Percentiles rank a stretch among this genome's conserved stretches.
phyloP scores from a whole-genome alignment of 169 alveolate genomes.

The Plasmodium knowlesi region DNA sequence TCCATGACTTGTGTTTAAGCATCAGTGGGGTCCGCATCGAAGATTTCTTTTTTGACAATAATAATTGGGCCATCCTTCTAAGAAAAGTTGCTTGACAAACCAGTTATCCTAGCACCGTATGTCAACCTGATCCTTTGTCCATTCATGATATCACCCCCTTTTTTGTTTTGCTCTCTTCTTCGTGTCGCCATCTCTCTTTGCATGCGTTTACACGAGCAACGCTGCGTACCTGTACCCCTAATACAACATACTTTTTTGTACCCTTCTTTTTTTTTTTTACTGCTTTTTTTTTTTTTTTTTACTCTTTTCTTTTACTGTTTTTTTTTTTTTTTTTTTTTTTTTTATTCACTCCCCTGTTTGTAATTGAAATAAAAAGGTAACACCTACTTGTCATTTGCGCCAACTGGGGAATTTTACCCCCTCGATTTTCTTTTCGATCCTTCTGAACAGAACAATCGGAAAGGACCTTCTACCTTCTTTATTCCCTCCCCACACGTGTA shows the following conservation, averaged over 20 bases:
- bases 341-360: background rate
- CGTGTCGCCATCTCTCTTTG: background rate
- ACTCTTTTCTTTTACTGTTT: background rate
- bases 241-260: background rate
- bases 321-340: background rate
- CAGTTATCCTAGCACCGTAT: background rate
- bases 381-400: background rate
- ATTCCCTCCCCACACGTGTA: background rate
- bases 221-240: background rate
- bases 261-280: too few relatives aligned
- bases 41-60: constrained; percentile 74
- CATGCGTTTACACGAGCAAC: background rate
- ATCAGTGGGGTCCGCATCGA: constrained; percentile 68
- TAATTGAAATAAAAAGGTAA: background rate
- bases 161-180: background rate
- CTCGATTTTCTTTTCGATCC: background rate
- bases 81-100: constrained; percentile 10
- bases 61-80: constrained; percentile 80
- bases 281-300: background rate
- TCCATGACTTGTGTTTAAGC: constrained; percentile 84
- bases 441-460: background rate
- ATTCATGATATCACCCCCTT: background rate
- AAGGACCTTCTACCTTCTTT: background rate
- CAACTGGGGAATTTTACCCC: background rate
- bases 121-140: background rate